A percentile compares a stretch with the other conserved stretches of the same genome.
phyloP scores from a whole-genome alignment of 805 yeast species.

The Phaffomyces antillensis region DNA sequence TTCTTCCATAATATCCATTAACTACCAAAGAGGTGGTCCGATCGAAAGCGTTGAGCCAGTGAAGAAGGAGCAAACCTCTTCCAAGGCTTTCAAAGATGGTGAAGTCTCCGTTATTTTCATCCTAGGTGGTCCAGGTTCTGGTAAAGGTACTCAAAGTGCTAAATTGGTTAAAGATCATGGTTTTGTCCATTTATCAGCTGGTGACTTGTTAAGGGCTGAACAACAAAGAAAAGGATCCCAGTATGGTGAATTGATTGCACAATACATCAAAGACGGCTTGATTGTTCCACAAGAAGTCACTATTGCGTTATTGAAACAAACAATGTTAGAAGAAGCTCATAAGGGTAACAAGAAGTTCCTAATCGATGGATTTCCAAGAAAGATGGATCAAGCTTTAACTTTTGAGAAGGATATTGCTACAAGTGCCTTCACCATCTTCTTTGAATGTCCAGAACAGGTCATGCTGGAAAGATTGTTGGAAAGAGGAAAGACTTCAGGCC shows the following conservation, averaged over 20 bases:
- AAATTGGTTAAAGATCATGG: conserved; percentile 73
- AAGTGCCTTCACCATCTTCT: conserved; percentile 64
- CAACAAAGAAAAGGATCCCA: conserved; percentile 76
- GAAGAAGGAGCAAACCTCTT: conserved; percentile 10
- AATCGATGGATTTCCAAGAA: conserved; percentile 95
- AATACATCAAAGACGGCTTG: conserved; percentile 76
- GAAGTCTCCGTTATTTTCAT: conserved; percentile 82
- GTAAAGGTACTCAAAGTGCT: conserved; percentile 95
- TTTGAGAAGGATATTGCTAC: conserved; percentile 75
- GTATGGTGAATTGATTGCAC: conserved; percentile 79
- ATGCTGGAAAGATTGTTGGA: conserved; percentile 82
- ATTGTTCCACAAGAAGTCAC: conserved; percentile 95
- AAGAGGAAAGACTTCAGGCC: conserved; percentile 92
- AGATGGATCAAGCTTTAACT: conserved; percentile 96
- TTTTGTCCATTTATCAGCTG: conserved; percentile 91
- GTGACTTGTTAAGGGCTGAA: conserved; percentile 90
- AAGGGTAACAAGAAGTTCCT: conserved; percentile 57
- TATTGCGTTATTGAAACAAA: conserved; percentile 71
- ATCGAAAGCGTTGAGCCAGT: conserved; percentile 35
- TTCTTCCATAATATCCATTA: conserved; percentile 36
- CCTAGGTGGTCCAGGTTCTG: conserved; percentile 96
- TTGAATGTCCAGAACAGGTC: conserved; percentile 74
- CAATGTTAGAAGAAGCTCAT: conserved; percentile 49
- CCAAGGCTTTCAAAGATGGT: conserved; percentile 46
- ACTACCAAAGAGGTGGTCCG: conserved; percentile 38